These are phyloP conservation scores for Sporothrix mexicana DNA, from an alignment of 2,329 filamentous ascomycete species.

Conservation along the genomic window DNA sequence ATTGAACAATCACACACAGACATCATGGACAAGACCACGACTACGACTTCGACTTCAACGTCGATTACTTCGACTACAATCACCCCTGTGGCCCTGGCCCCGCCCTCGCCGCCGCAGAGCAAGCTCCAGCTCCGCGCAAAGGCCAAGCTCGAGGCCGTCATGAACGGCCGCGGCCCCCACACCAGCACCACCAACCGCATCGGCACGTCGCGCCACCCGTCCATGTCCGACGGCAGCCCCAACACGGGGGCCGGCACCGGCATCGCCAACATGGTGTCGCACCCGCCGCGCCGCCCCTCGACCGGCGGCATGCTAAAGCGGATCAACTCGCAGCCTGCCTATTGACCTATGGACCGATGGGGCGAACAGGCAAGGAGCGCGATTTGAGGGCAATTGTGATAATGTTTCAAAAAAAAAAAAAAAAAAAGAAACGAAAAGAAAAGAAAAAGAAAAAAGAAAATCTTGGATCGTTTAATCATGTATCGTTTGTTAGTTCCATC, in stretches of 20 bases:
- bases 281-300: slow-evolving; percentile 26
- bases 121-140: slow-evolving; percentile 27
- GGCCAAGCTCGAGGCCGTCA: slow-evolving; percentile 32
- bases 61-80: neutral
- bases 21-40: slow-evolving; percentile 3
- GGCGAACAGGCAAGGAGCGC: neutral
- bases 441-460: no score
- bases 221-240: neutral
- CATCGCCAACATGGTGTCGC: slow-evolving; percentile 24
- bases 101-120: neutral
- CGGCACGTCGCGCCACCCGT: slow-evolving; percentile 25
- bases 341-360: neutral
- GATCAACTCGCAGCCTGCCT: slow-evolving; percentile 33
- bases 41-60: neutral
- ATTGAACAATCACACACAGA: neutral
- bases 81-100: neutral
- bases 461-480: no score
- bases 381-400: neutral
- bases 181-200: slow-evolving; percentile 30
- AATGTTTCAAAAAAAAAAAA: neutral
- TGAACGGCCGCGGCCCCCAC: slow-evolving; percentile 12
- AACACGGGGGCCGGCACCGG: neutral
- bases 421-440: neutral
- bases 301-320: slow-evolving; percentile 31
- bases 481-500: no score